Conservation (phyloP, 495 filamentous ascomycete genomes). For the Halenospora varia region DNA sequence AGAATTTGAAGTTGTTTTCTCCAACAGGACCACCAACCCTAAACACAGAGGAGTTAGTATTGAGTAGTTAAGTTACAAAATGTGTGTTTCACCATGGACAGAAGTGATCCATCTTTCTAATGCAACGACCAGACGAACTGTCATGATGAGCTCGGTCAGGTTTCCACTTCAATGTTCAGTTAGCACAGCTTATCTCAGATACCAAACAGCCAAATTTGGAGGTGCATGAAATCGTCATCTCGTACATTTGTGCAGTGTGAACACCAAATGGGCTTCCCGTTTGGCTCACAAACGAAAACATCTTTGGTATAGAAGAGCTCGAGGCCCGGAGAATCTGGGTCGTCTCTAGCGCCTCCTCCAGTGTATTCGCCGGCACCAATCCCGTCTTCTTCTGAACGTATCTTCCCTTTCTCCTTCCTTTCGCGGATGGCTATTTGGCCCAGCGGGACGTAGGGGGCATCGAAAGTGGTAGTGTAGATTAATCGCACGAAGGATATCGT, state of each 20-base stretch:
- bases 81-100: constrained; percentile 72
- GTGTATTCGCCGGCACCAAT: constrained; percentile 22
- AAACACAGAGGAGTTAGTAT: neutral
- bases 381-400: constrained; percentile 16
- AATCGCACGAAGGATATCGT: constrained; percentile 66
- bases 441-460: constrained; percentile 67
- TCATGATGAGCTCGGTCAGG: constrained; percentile 83
- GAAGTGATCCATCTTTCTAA: constrained; percentile 88
- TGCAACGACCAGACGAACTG: constrained; percentile 73
- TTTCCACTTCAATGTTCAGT: constrained; percentile 39
- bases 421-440: constrained; percentile 40
- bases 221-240: constrained; percentile 10
- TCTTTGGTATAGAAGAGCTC: constrained; percentile 71
- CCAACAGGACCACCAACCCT: constrained; percentile 86
- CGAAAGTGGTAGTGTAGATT: constrained; percentile 54
- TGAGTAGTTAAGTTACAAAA: neutral
- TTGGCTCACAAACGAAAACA: constrained; percentile 73
- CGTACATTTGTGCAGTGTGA: constrained; percentile 65
- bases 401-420: constrained; percentile 6
- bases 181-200: neutral
- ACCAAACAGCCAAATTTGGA: too few relatives aligned
- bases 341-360: constrained; percentile 17
- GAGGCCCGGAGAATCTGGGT: constrained; percentile 44
- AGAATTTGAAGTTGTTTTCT: constrained; percentile 82
- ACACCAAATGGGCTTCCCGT: constrained; percentile 81